A percentile compares a stretch with the other conserved stretches of the same genome.
These are phyloP conservation scores for Linum trigynum DNA, from an alignment of 345 rosid species.

Conservation along the genomic window DNA sequence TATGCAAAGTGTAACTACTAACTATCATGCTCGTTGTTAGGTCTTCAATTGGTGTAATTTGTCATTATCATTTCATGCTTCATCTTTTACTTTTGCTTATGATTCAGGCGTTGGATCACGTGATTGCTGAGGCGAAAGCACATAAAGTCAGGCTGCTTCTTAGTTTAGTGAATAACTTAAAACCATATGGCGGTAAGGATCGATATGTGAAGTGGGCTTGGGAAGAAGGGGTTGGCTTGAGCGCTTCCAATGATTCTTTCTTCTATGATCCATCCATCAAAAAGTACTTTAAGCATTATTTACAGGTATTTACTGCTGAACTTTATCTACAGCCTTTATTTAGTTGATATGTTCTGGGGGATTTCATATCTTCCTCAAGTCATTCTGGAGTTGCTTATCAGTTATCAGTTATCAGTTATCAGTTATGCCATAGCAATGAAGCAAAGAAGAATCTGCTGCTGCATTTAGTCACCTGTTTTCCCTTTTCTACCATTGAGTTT, in stretches of 20 bases:
- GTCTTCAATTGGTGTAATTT: neutral
- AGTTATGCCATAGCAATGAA: too few relatives aligned
- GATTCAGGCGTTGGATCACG: slow-evolving; percentile 81
- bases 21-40: too few relatives aligned
- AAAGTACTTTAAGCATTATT: slow-evolving; percentile 67
- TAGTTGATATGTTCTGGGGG: too few relatives aligned
- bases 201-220: slow-evolving; percentile 98
- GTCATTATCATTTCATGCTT: too few relatives aligned
- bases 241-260: slow-evolving; percentile 93
- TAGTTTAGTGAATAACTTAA: slow-evolving; percentile 78
- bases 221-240: slow-evolving; percentile 90
- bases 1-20: too few relatives aligned
- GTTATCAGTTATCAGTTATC: too few relatives aligned
- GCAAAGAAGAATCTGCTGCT: neutral
- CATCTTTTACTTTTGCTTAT: neutral
- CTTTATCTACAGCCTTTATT: slow-evolving; percentile 1
- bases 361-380: too few relatives aligned
- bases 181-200: slow-evolving; percentile 86
- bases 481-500: neutral
- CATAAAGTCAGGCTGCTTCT: slow-evolving; percentile 70
- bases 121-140: slow-evolving; percentile 73
- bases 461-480: neutral
- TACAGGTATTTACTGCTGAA: slow-evolving; percentile 32
- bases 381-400: too few relatives aligned
- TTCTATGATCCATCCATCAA: slow-evolving; percentile 91